Evolutionary conservation across 2,329 filamentous ascomycete genomes (phyloP), one percentile per base, ranked within the genome.

Genomic region (Orbilia quercus): DNA sequence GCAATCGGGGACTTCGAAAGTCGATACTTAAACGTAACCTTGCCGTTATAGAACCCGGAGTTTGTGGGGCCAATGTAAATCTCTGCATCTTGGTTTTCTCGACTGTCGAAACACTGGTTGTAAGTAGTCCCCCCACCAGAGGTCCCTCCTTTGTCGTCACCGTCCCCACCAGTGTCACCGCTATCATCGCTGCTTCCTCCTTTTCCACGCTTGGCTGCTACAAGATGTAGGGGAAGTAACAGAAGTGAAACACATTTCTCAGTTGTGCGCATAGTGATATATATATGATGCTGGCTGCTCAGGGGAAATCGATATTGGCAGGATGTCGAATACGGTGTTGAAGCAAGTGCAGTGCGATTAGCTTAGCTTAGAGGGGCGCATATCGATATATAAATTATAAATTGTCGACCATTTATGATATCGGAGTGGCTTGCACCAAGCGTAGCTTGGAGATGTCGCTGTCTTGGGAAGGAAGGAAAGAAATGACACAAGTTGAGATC

Each of bases 1-100:
- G 47, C 34, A 18, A 25, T 20, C 1, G 63, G 38, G 14, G 51
- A 58, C 42, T 44, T 50, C 11, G 63, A 59, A 18, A 67, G 63
- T 20, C 64, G 55, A 12, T 69, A 69, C 18, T 60, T 60, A 34
- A 69, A 69, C n/a, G 64, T 60, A 12, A 69, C 53, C 28, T 60
- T 47, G 25, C 64, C 64, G 22, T 69, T 53, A 7, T 69, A 69
- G 38, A 36, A 60, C 2, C 55, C 44, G 1, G 64, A 69, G 28
- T 47, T 60, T 40, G 23, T 60, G 3, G 64, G 64, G 5, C 54
- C 64, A 7, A 54, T 22, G 16, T 69, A 69, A 16, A 69, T 36
- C 47, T 69, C 64, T 31, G 38, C 18, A 47, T 69, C 54, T 44
- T 69, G 64, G 36, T 69, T 60, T 23, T 14, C 64, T 23, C 64